Conservation (phyloP, 495 filamentous ascomycete genomes). For the Podospora australis region DNA sequence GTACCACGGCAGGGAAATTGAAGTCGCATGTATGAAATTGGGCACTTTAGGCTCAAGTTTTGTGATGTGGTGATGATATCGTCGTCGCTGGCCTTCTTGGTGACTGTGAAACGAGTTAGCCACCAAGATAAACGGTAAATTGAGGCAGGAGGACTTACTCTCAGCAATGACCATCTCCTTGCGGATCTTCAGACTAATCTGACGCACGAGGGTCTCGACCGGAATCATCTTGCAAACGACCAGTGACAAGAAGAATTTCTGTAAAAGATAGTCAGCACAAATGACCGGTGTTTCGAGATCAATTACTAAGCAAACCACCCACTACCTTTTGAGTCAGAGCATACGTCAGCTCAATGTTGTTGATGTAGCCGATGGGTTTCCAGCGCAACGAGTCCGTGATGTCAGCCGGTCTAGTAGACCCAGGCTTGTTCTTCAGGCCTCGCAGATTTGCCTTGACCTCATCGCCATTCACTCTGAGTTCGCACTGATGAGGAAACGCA, state of each 20-base stretch:
- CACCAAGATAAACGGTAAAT: not conserved
- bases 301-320: not conserved
- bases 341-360: conserved; percentile 80
- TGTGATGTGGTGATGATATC: conserved; percentile 84
- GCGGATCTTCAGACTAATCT: conserved; percentile 66
- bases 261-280: no score
- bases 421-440: conserved; percentile 90
- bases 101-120: conserved; percentile 49
- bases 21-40: conserved; percentile 77
- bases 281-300: not conserved
- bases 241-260: conserved; percentile 73
- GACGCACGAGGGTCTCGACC: conserved; percentile 62
- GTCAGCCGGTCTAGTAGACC: conserved; percentile 87
- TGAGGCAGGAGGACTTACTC: conserved; percentile 51
- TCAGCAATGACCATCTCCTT: conserved; percentile 77
- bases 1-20: conserved; percentile 71
- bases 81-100: conserved; percentile 71
- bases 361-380: conserved; percentile 57
- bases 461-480: conserved; percentile 81
- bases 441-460: conserved; percentile 85
- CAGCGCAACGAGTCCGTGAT: conserved; percentile 72
- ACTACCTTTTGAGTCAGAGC: conserved; percentile 78
- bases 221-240: conserved; percentile 68
- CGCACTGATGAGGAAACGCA: conserved; percentile 83
- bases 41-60: conserved; percentile 86